phyloP scores from a whole-genome alignment of 768 basidiomycete species.

The Melanogaster broomeanus region DNA sequence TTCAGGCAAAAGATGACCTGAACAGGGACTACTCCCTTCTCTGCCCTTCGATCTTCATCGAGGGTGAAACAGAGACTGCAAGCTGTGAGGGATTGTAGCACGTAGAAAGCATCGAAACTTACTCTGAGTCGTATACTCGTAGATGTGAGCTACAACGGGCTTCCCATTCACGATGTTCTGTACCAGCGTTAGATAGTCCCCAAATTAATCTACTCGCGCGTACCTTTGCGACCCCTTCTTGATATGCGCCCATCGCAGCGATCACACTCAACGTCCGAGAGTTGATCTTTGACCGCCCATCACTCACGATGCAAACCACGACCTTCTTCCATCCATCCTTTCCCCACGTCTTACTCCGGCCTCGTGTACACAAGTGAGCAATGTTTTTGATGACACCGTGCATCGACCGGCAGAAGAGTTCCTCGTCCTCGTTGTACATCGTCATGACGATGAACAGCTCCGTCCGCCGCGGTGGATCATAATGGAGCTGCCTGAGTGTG shows the following conservation, averaged over 20 bases:
- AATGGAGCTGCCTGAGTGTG: slow-evolving; percentile 86
- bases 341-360: slow-evolving; percentile 93
- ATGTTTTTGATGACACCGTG: slow-evolving; percentile 96
- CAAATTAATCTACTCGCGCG: slow-evolving; percentile 11
- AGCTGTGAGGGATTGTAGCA: slow-evolving; percentile 7
- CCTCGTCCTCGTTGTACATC: slow-evolving; percentile 96
- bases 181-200: slow-evolving; percentile 1
- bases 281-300: slow-evolving; percentile 86
- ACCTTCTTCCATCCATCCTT: slow-evolving; percentile 99
- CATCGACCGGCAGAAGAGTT: slow-evolving; percentile 90
- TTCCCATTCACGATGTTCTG: slow-evolving; percentile 78
- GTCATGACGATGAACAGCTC: slow-evolving; percentile 98
- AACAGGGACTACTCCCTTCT: slow-evolving; percentile 82
- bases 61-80: slow-evolving; percentile 77
- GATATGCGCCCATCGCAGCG: slow-evolving; percentile 92
- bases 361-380: slow-evolving; percentile 82
- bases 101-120: background rate
- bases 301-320: slow-evolving; percentile 89
- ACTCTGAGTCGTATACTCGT: slow-evolving; percentile 95
- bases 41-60: slow-evolving; percentile 81
- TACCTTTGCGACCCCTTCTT: slow-evolving; percentile 89
- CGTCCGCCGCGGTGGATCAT: slow-evolving; percentile 87
- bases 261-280: slow-evolving; percentile 81
- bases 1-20: slow-evolving; percentile 93
- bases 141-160: slow-evolving; percentile 86